phyloP scores from a whole-genome alignment of 805 yeast species.

The Wickerhamomyces subpelliculosus region DNA sequence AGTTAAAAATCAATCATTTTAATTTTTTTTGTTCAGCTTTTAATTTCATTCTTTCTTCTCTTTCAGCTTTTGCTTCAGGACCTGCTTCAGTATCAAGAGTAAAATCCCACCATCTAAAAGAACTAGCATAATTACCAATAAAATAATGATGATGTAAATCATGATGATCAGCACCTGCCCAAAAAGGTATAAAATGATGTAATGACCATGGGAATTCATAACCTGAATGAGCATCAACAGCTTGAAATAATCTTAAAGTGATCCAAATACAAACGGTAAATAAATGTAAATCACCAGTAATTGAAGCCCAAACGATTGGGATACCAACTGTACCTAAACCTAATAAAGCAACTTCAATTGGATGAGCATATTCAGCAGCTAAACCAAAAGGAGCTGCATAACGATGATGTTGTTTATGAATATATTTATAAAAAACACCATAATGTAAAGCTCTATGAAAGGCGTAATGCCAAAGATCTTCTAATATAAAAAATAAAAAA shows the following conservation, averaged over 20 bases:
- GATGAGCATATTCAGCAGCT: constrained; percentile 97
- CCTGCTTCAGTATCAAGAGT: constrained; percentile 87
- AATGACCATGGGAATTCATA: constrained; percentile 97
- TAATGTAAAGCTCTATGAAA: constrained; percentile 86
- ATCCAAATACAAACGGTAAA: constrained; percentile 91
- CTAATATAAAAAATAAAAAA: constrained; percentile 71
- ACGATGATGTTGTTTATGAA: constrained; percentile 96
- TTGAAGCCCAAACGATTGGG: constrained; percentile 77
- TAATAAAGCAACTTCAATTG: constrained; percentile 81
- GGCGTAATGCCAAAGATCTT: constrained; percentile 97
- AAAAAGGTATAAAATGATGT: constrained; percentile 85
- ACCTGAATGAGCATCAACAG: constrained; percentile 96
- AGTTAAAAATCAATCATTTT: background rate
- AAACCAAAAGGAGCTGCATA: constrained; percentile 97
- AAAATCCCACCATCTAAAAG: constrained; percentile 96
- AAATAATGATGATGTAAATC: constrained; percentile 96
- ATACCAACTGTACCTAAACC: constrained; percentile 97
- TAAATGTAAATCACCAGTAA: constrained; percentile 73
- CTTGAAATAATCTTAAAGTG: constrained; percentile 83
- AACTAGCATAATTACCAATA: constrained; percentile 90
- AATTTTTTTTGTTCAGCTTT: constrained; percentile 40
- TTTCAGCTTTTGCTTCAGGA: constrained; percentile 63
- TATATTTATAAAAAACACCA: constrained; percentile 83
- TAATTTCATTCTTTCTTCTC: constrained; percentile 58
- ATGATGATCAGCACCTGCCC: constrained; percentile 99